Percentiles rank a stretch among this genome's conserved stretches.
phyloP scores from a whole-genome alignment of 2,329 filamentous ascomycete genomes.

The Colletotrichum sp. region DNA sequence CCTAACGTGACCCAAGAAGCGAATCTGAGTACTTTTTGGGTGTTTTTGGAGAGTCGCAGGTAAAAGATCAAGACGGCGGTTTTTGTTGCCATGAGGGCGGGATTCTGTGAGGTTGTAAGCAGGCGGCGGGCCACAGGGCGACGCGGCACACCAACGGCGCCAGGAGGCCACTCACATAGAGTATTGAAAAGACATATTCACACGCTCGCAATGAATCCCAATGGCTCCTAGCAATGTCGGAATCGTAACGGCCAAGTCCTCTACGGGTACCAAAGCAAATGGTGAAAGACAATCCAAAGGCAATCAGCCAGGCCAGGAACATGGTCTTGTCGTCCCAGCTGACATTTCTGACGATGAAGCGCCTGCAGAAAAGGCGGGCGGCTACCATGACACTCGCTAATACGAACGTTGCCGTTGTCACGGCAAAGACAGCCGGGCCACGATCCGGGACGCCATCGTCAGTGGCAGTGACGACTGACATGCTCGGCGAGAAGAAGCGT shows the following conservation, averaged over 20 bases:
- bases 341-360: conserved; percentile 73
- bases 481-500: conserved; percentile 13
- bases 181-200: conserved; percentile 69
- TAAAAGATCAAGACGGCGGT: conserved; percentile 94
- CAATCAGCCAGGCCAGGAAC: conserved; percentile 76
- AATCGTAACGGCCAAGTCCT: conserved; percentile 73
- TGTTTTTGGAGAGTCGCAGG: conserved; percentile 79
- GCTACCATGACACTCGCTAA: conserved; percentile 77
- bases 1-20: conserved; percentile 81
- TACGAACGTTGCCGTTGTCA: conserved; percentile 71
- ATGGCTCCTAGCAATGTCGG: conserved; percentile 57
- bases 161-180: conserved; percentile 55
- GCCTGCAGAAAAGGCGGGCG: conserved; percentile 74
- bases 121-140: neutral
- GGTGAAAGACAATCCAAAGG: conserved; percentile 69
- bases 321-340: conserved; percentile 84
- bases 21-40: conserved; percentile 76
- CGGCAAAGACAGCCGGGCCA: conserved; percentile 68
- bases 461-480: conserved; percentile 14
- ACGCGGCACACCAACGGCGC: neutral
- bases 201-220: conserved; percentile 57
- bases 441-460: conserved; percentile 47
- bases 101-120: conserved; percentile 64
- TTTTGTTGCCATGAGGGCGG: conserved; percentile 88
- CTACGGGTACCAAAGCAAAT: conserved; percentile 68